Evolutionary conservation across 208 protist species (phyloP).

Genomic region (Leptomonas pyrrhocoris): DNA sequence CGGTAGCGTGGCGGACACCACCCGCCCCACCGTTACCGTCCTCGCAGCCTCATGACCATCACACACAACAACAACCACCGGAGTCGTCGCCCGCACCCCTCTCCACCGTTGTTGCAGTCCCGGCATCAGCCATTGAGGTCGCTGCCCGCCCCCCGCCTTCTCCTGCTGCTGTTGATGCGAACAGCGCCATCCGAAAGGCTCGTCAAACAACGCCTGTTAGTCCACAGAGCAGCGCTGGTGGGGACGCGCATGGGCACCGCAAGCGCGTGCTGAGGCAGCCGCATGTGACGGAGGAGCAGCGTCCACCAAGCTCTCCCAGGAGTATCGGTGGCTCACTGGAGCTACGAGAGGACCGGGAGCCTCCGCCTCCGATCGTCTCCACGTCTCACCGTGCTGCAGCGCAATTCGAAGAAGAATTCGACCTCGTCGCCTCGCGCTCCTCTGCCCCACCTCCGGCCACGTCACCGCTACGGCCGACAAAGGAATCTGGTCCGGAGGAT

Average conservation of each 20-base stretch:
- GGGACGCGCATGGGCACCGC: background rate
- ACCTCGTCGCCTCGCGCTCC: background rate
- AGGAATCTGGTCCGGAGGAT: too few species aligned
- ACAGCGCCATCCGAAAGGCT: too few species aligned
- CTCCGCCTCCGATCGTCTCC: background rate
- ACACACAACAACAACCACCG: background rate
- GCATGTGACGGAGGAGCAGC: background rate
- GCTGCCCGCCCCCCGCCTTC: too few species aligned
- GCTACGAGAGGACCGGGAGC: background rate
- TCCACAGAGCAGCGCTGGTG: background rate
- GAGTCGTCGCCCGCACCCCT: background rate
- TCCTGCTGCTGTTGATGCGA: too few species aligned
- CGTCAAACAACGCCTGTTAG: too few species aligned
- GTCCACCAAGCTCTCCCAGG: background rate
- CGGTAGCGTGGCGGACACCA: conserved; percentile 4
- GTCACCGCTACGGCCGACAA: background rate
- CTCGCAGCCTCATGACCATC: background rate
- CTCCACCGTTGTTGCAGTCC: background rate
- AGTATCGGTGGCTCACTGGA: background rate
- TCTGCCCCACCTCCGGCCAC: background rate
- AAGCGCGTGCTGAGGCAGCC: background rate
- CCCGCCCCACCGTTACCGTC: background rate
- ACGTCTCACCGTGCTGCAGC: background rate
- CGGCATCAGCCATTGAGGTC: background rate
- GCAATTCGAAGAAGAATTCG: background rate